These are phyloP conservation scores for Leucoagaricus sp. DNA, from an alignment of 1,284 basidiomycete species.

Conservation along the genomic window DNA sequence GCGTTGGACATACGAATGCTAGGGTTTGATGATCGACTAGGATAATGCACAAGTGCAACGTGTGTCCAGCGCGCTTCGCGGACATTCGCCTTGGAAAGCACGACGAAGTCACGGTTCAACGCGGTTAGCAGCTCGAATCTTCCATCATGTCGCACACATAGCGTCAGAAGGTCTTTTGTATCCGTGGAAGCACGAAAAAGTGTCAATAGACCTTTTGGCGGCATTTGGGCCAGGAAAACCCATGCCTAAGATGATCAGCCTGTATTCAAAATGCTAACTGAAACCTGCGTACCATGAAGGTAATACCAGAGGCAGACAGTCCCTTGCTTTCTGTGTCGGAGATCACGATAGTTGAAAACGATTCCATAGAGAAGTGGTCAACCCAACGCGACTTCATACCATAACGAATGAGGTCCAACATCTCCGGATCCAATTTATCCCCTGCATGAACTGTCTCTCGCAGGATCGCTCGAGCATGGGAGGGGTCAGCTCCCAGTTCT, in stretches of 20 bases:
- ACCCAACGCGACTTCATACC: conserved; percentile 74
- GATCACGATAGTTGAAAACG: conserved; percentile 48
- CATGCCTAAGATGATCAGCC: conserved; percentile 50
- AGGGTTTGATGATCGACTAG: conserved; percentile 53
- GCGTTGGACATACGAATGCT: conserved; percentile 55
- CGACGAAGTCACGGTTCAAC: conserved; percentile 34
- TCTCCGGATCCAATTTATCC: conserved; percentile 55
- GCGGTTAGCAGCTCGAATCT: conserved; percentile 52
- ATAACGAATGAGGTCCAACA: conserved; percentile 66
- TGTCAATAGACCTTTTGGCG: conserved; percentile 18
- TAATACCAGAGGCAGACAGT: conserved; percentile 61
- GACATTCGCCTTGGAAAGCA: conserved; percentile 48
- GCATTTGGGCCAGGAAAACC: conserved; percentile 67
- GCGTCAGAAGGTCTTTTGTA: conserved; percentile 38
- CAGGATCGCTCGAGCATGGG: conserved; percentile 61
- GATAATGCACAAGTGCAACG: conserved; percentile 62
- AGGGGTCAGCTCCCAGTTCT: conserved; percentile 69
- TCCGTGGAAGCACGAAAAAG: conserved; percentile 23
- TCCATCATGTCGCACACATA: conserved; percentile 52
- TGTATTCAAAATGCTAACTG: conserved; percentile 5
- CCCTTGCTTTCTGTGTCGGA: conserved; percentile 45
- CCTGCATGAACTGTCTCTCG: conserved; percentile 46
- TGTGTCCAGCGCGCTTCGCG: conserved; percentile 68
- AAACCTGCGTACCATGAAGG: conserved; percentile 57
- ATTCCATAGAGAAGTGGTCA: conserved; percentile 69